A percentile compares a stretch with the other conserved stretches of the same genome.
Evolutionary conservation across 2,329 filamentous ascomycete genomes (phyloP).

Genomic region (Epicoccum nigrum): DNA sequence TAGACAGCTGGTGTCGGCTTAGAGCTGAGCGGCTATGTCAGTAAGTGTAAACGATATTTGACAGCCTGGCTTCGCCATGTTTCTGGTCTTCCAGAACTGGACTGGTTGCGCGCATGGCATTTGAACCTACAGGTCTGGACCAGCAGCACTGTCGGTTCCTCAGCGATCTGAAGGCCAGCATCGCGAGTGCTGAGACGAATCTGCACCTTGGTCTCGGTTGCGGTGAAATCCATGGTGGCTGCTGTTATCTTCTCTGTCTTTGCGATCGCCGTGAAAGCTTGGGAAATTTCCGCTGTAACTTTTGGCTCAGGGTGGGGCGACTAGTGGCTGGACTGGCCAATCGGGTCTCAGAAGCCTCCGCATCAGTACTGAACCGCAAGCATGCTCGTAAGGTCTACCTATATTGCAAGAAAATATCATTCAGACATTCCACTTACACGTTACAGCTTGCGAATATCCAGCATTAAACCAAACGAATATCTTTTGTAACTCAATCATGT

Average conservation of each 20-base stretch:
- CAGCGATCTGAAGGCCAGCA: constrained; percentile 38
- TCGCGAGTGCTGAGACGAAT: constrained; percentile 46
- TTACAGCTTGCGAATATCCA: too few relatives aligned
- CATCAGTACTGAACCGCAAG: background rate
- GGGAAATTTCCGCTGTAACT: constrained; percentile 36
- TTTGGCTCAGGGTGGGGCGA: constrained; percentile 27
- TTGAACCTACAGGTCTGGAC: constrained; percentile 41
- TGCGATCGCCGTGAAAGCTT: constrained; percentile 24
- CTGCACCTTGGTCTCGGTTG: constrained; percentile 41
- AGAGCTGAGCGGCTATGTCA: constrained; percentile 31
- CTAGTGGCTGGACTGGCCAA: constrained; percentile 17
- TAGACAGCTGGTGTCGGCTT: constrained; percentile 58
- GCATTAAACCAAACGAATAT: too few relatives aligned
- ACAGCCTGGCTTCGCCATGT: background rate
- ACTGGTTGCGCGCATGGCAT: background rate
- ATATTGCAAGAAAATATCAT: too few relatives aligned
- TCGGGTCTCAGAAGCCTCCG: constrained; percentile 31
- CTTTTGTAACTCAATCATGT: too few relatives aligned
- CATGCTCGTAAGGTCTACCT: too few relatives aligned
- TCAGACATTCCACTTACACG: too few relatives aligned
- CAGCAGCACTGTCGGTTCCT: constrained; percentile 40
- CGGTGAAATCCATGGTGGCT: constrained; percentile 33
- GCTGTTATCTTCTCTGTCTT: constrained; percentile 12
- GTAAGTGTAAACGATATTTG: background rate
- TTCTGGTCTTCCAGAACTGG: background rate